Evolutionary conservation across 768 basidiomycete genomes (phyloP).

Genomic region (Mycena rebaudengoi): DNA sequence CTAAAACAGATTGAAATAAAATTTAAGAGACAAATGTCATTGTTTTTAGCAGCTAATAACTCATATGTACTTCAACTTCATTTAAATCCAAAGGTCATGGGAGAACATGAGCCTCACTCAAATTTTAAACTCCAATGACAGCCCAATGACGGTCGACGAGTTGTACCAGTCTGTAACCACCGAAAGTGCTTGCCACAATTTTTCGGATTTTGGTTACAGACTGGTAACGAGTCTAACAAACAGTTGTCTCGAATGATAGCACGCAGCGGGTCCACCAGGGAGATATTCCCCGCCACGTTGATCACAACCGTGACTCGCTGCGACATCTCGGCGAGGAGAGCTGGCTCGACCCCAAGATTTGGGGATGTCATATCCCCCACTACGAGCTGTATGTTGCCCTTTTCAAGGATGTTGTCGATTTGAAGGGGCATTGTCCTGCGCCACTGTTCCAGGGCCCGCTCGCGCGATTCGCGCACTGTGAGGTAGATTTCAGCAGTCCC

Average conservation of each 20-base stretch:
- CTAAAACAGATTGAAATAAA: too few relatives aligned
- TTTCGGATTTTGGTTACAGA: too few relatives aligned
- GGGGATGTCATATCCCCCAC: neutral
- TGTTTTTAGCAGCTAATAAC: too few relatives aligned
- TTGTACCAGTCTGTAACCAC: too few relatives aligned
- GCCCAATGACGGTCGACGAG: too few relatives aligned
- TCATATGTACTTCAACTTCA: too few relatives aligned
- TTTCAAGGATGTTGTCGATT: neutral
- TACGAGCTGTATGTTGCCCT: neutral
- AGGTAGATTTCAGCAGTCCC: neutral
- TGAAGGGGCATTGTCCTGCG: neutral
- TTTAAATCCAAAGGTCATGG: too few relatives aligned
- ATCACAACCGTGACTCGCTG: neutral
- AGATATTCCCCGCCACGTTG: neutral
- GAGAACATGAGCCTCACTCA: too few relatives aligned
- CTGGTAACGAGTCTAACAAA: too few relatives aligned
- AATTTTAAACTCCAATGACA: too few relatives aligned
- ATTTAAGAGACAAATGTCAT: too few relatives aligned
- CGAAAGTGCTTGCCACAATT: too few relatives aligned
- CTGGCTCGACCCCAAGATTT: neutral
- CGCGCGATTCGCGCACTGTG: neutral
- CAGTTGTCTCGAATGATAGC: neutral
- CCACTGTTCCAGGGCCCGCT: neutral
- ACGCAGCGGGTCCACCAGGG: neutral
- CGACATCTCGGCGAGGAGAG: neutral